Conservation (phyloP, 106 monocot species). For the Platanthera zijinensis region DNA sequence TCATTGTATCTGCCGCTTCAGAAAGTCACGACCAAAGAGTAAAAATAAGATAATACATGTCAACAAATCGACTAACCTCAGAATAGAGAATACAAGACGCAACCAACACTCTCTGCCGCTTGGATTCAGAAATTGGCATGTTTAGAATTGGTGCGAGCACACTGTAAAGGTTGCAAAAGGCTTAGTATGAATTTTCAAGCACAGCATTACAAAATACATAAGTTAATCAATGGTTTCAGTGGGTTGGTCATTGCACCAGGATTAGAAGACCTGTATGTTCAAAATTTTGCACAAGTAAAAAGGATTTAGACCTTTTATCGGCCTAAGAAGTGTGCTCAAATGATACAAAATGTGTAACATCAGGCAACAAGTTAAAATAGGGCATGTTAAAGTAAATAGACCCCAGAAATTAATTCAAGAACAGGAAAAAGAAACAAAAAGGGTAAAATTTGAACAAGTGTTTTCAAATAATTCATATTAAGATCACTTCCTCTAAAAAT, state of each 20-base stretch:
- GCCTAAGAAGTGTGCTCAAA: neutral
- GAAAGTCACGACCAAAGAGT: neutral
- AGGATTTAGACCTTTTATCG: neutral
- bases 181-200: conserved; percentile 4
- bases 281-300: neutral
- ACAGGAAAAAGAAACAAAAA: neutral
- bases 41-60: neutral
- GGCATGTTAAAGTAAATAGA: neutral
- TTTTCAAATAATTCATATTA: neutral
- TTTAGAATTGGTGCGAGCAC: conserved; percentile 95
- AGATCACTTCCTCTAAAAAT: neutral
- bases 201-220: neutral
- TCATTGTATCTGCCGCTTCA: neutral
- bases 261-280: neutral
- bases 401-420: neutral
- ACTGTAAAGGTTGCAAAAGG: conserved; percentile 33
- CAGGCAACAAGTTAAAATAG: neutral
- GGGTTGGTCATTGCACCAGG: too few species aligned
- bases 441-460: neutral
- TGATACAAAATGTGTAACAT: too few species aligned
- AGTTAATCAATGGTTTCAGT: neutral
- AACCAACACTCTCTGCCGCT: conserved; percentile 94
- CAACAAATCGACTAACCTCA: conserved; percentile 57
- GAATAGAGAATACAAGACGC: conserved; percentile 78
- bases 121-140: conserved; percentile 95